Base-by-base conservation (phyloP, 75 land plant species). In the Chamaecyparis obtusa region DNA sequence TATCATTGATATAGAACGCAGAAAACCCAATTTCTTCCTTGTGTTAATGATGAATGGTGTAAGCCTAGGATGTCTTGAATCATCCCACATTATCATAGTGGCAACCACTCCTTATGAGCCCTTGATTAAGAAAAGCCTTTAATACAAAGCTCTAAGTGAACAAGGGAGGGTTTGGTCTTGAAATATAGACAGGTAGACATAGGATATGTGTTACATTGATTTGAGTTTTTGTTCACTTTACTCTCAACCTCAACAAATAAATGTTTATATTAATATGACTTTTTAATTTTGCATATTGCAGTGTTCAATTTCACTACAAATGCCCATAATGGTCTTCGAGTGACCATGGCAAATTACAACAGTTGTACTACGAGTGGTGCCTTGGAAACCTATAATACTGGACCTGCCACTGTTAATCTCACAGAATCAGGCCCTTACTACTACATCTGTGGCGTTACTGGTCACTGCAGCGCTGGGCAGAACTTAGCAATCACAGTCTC, bases 221-320 rank as follows among this genome's bases (percentile, higher is more conserved):
- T 17, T 44, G 46, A 44, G 46, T 44, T 44, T 41, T 44, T 44
- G 46, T 44, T 44, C 46, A 44, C 46, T 0, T 44, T 44, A 3
- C 30, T 7, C 69, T 64, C 24, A 64, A 5, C 21, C 9, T 64
- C 69, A 57, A 64, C 69, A 64, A 2, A 27, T 64, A 44, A 24
- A 64, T 64, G 9, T 64, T 24, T 24, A 64, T 64, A 64, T 24
- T 27, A n/a, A 64, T 64, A 57, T 21, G 69, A 64, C 69, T 64
- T 64, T 64, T 64, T 27, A 7, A 24, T 64, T 64, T 27, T 69
- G 5, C 67, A 21, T 60, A 60, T 5, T 88, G 91, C 83, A 90
- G 91, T 83, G 69, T 90, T 90, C 64, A 86, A 88, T 19, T 90
- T 85, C 88, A 33, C 85, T 3, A 56, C 24, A 74, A 90, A 82